Base-by-base conservation (phyloP, 768 basidiomycete genomes). In the Mrakia blollopis region DNA sequence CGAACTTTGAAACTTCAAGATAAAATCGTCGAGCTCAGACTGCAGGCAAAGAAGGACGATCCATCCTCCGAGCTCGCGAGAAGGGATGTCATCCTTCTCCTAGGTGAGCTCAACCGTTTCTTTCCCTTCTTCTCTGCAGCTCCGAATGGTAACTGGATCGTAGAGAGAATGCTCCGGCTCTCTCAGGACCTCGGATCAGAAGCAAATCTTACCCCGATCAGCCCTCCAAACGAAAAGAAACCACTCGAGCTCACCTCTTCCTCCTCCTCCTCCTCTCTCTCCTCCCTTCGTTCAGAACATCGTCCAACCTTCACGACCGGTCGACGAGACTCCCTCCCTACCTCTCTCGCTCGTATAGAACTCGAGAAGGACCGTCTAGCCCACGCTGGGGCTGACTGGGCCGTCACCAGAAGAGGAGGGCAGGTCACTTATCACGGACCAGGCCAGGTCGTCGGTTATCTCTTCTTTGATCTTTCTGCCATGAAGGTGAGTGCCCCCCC, bases 381-480 rank as follows among this genome's bases (percentile, higher is more conserved):
- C 4, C 82, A 86, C 41, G 86, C 93, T 32, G 96, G 96, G 35
- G 96, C 96, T 0, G 93, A 97, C 82, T 95, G 95, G 81, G 88
- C 92, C 54, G 85, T 88, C 32, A 89, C 94, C 3, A 87, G 88
- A 73, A 87, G 97, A 73, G 97, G 97, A 21, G 97, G 97, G 3
- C 91, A 98, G 84, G 87, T 94, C 76, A 99, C 97, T 1, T 99
- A 93, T 83, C 97, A 99, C 83, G 97, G 97, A 0, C 95, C 97
- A 1, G 97, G 97, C 9, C 97, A 99, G 84, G 86, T 99, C 80
- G 92, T 98, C 23, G 97, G 94, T 39, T 99, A 99, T 82, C 93
- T 94, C 2, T 86, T 98, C 72, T 86, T 98, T 71, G 96, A 98
- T 85, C 87, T 98, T 28, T 88, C 88, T n/a, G 89, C 90, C 47